Evolutionary conservation across 768 basidiomycete species (phyloP).

Genomic region (Boletus vinaceobasis): DNA sequence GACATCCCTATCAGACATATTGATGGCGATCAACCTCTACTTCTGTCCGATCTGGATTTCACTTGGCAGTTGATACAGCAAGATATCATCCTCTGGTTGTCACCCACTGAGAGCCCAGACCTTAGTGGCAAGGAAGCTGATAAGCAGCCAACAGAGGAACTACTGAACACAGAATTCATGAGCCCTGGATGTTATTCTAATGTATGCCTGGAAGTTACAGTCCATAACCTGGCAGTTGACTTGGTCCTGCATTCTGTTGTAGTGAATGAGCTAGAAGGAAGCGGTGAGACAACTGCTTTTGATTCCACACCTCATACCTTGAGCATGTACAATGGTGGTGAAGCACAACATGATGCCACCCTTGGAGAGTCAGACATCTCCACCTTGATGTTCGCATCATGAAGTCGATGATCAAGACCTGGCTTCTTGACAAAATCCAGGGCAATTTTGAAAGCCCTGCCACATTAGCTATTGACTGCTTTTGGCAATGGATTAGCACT

Average conservation of each 20-base stretch:
- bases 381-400: constrained; percentile 80
- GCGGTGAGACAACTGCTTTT: constrained; percentile 89
- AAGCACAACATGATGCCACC: constrained; percentile 60
- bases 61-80: constrained; percentile 83
- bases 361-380: constrained; percentile 90
- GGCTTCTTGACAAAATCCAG: constrained; percentile 86
- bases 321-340: constrained; percentile 76
- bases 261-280: constrained; percentile 97
- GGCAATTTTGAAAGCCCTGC: constrained; percentile 64
- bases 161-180: constrained; percentile 80
- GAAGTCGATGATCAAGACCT: constrained; percentile 83
- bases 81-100: constrained; percentile 97
- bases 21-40: constrained; percentile 85
- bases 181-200: constrained; percentile 87
- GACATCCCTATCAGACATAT: constrained; percentile 92
- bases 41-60: constrained; percentile 86
- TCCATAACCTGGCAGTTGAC: constrained; percentile 91
- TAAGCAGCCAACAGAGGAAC: constrained; percentile 67
- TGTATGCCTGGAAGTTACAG: constrained; percentile 85
- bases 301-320: constrained; percentile 90
- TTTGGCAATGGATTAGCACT: constrained; percentile 96
- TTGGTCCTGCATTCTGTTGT: constrained; percentile 90
- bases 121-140: constrained; percentile 93
- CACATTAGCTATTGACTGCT: constrained; percentile 79
- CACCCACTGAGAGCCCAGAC: constrained; percentile 82